Base-by-base conservation (phyloP, 768 basidiomycete species). In the Trametes gibbosa region DNA sequence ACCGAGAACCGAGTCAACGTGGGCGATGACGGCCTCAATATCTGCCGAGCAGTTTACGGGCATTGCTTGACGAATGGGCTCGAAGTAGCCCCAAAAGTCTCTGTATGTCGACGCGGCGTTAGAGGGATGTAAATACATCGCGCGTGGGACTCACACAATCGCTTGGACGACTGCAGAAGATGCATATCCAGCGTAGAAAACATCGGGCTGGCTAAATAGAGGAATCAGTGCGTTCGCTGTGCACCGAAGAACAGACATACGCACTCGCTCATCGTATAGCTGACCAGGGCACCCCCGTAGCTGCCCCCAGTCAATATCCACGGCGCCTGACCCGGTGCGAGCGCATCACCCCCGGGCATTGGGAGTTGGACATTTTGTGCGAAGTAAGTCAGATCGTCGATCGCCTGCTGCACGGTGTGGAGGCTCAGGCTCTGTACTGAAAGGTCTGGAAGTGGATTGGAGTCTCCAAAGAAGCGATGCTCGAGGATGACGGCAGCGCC, bases 401-500 rank as follows among this genome's bases (percentile, higher is more conserved):
- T 81, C 3, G 86, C 84, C 71, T 89, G 88, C 66, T 87, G 83
- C 35, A 89, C 78, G 1, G 85, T 88, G 65, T 84, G 84, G 13
- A 82, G 63, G 41, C 73, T 71, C 41, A 89, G 70, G 65, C 82
- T 86, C 63, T 79, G 70, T 27, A 79, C 80, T 34, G 75, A 80
- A 21, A 89, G 77, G 69, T 88, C 77, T 16, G 80, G 74, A 41
- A 77, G 77, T 0, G 88, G 88, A 66, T 87, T 89, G 46, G 86
- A 89, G 12, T 79, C 69, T 12, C 88, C 88, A 58, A 84, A 89
- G 75, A 86, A 90, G 24, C 88, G 78, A 64, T 90, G 88, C 63
- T 90, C 87, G n/a, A 88, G 61, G 24, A 89, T 73, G 59, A 89
- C 74, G 2, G 80, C 79, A 16, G 82, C 81, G n/a, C 84, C 87